Evolutionary conservation across 1,139 yeast species (phyloP), one percentile per base, ranked within the genome.

Genomic region (Diutina sp.): DNA sequence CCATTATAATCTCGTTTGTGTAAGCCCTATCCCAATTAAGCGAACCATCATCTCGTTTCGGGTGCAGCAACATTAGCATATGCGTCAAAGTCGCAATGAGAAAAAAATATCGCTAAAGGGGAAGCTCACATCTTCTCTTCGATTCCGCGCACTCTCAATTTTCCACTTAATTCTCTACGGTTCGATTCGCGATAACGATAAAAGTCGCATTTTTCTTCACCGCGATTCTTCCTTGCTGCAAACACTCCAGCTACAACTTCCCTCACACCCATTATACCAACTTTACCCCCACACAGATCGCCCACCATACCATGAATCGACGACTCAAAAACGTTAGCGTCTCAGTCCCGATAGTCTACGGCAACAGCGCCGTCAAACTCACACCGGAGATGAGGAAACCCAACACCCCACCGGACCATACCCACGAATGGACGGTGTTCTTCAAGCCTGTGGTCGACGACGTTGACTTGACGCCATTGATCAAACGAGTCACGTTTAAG

Each of bases 381-480:
- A 80, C 83, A 4, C 79, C 79, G 8, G 84, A 79, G 41, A 76
- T 73, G 56, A 72, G 82, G 55, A 89, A 90, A 8, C 80, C 82
- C 32, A 79, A 79, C 56, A 87, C 95, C 1, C 96, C 97, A 2
- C 76, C 78, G 0, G 98, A 91, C 64, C 99, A 93, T 66, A 90
- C 99, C 1, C 99, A 93, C 68, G 78, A 82, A 58, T 93, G 99
- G 99, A 91, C 97, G 1, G 89, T 95, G 9, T 93, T 91, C 64
- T 84, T 93, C 48, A 80, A 85, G 58, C 97, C 95, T 41, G 95
- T 93, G 0, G 74, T 85, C 55, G 86, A 86, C 52, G 87, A 87
- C 62, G 66, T 75, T 35, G 97, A 93, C 65, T 71, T 93, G 53
- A 83, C 96, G 2, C 87, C 88, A 55, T 81, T 88, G 64, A 83